Evolutionary conservation across 805 yeast genomes (phyloP).

Genomic region (Candida cerambycidarum): DNA sequence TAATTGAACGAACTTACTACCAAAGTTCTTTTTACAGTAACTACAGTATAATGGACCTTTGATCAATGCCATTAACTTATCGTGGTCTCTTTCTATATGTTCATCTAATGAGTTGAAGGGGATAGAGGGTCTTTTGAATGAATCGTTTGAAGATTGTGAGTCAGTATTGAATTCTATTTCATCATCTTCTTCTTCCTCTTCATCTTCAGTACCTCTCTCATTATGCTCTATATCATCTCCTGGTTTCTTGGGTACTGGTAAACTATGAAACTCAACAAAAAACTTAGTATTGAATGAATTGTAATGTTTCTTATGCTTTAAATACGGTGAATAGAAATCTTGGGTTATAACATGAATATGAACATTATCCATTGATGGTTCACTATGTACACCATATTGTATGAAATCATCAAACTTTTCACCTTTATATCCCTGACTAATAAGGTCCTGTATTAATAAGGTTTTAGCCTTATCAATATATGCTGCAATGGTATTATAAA

Average conservation of each 20-base stretch:
- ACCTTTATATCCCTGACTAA: constrained; percentile 4
- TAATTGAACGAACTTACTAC: constrained; percentile 22
- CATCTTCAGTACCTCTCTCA: too few relatives aligned
- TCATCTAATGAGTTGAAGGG: too few relatives aligned
- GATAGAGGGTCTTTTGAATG: not conserved
- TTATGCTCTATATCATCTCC: not conserved
- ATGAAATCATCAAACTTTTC: constrained; percentile 25
- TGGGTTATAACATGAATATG: constrained; percentile 73
- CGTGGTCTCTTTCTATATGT: constrained; percentile 7
- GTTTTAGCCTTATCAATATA: constrained; percentile 41
- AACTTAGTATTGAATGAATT: constrained; percentile 68
- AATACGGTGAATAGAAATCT: constrained; percentile 53
- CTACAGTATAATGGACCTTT: constrained; percentile 27
- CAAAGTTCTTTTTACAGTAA: constrained; percentile 27
- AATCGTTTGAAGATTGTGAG: not conserved
- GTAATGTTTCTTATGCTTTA: constrained; percentile 67
- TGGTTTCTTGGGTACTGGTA: constrained; percentile 18
- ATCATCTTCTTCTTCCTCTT: not conserved
- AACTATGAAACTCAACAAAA: constrained; percentile 54
- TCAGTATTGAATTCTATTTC: not conserved
- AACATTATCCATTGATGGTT: constrained; percentile 67
- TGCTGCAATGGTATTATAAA: constrained; percentile 24
- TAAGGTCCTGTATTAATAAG: constrained; percentile 29
- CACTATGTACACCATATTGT: constrained; percentile 64
- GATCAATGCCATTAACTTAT: constrained; percentile 14